These are phyloP conservation scores for Garcia nutans DNA, from an alignment of 345 rosid species.

Conservation along the genomic window DNA sequence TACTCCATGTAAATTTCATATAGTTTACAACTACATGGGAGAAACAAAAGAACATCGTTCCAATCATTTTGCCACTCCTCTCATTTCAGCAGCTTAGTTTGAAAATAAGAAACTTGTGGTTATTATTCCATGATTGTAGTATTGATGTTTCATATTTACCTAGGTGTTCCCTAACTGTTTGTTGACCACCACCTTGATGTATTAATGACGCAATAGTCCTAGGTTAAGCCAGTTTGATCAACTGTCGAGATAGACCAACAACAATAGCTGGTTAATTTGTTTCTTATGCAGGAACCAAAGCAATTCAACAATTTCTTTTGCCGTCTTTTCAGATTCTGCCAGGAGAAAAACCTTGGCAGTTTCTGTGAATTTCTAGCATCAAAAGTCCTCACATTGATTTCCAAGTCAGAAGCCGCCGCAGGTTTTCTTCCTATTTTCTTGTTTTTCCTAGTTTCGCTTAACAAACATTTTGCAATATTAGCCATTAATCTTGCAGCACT, in stretches of 20 bases:
- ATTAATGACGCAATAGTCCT: no score
- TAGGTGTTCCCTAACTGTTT: background rate
- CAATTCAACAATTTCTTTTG: slow-evolving; percentile 66
- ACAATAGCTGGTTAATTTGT: slow-evolving; percentile 6
- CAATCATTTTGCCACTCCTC: background rate
- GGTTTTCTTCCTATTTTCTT: slow-evolving; percentile 37
- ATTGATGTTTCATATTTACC: background rate
- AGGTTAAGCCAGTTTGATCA: background rate
- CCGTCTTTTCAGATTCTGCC: slow-evolving; percentile 39
- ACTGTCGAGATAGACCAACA: background rate
- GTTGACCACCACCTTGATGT: background rate
- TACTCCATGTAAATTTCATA: background rate
- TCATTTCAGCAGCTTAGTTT: background rate
- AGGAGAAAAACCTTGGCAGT: slow-evolving; percentile 32
- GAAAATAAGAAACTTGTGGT: background rate
- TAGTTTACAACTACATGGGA: background rate
- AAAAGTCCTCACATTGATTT: slow-evolving; percentile 51
- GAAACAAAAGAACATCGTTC: background rate
- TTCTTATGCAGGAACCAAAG: slow-evolving; percentile 66
- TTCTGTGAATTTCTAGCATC: slow-evolving; percentile 52
- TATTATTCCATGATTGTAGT: background rate
- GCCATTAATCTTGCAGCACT: slow-evolving; percentile 13
- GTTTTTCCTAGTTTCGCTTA: background rate
- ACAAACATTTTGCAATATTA: background rate
- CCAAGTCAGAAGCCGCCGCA: slow-evolving; percentile 82